Percentiles rank a stretch among this genome's conserved stretches.
These are phyloP conservation scores for Neonectria sp. DNA, from an alignment of 2,329 filamentous ascomycete genomes.

Conservation along the genomic window DNA sequence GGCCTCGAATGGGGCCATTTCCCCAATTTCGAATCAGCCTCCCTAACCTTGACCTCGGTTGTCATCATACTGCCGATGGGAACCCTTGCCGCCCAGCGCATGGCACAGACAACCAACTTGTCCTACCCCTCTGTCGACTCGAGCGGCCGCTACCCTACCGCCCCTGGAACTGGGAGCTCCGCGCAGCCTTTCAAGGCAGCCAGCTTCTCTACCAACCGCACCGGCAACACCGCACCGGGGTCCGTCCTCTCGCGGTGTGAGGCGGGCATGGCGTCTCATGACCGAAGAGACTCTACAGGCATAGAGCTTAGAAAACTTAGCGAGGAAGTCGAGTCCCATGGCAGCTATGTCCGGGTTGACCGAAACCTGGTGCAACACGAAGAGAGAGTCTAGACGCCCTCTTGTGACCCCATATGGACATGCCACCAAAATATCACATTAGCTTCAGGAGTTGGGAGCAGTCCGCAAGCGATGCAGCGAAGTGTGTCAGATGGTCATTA, in stretches of 20 bases:
- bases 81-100: slow-evolving; percentile 65
- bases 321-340: slow-evolving; percentile 34
- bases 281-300: slow-evolving; percentile 46
- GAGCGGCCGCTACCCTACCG: slow-evolving; percentile 33
- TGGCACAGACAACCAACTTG: slow-evolving; percentile 49
- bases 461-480: slow-evolving; percentile 28
- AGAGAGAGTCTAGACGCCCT: slow-evolving; percentile 46
- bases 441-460: slow-evolving; percentile 26
- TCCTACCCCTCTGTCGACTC: slow-evolving; percentile 37
- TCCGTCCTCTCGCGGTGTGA: slow-evolving; percentile 48
- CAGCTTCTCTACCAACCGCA: slow-evolving; percentile 38
- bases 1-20: slow-evolving; percentile 61
- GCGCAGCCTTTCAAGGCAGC: slow-evolving; percentile 42
- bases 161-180: slow-evolving; percentile 30
- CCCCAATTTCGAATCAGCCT: slow-evolving; percentile 64
- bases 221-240: slow-evolving; percentile 35
- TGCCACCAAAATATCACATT: slow-evolving; percentile 9
- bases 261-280: slow-evolving; percentile 31
- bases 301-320: slow-evolving; percentile 53
- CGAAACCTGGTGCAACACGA: slow-evolving; percentile 51
- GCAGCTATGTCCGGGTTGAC: slow-evolving; percentile 48
- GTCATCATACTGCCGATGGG: slow-evolving; percentile 67
- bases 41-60: slow-evolving; percentile 65
- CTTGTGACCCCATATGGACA: slow-evolving; percentile 16
- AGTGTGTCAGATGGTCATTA: slow-evolving; percentile 35